A percentile compares a stretch with the other conserved stretches of the same genome.
Conservation (phyloP, 257 asterid genomes). For the Verbascum thapsus region DNA sequence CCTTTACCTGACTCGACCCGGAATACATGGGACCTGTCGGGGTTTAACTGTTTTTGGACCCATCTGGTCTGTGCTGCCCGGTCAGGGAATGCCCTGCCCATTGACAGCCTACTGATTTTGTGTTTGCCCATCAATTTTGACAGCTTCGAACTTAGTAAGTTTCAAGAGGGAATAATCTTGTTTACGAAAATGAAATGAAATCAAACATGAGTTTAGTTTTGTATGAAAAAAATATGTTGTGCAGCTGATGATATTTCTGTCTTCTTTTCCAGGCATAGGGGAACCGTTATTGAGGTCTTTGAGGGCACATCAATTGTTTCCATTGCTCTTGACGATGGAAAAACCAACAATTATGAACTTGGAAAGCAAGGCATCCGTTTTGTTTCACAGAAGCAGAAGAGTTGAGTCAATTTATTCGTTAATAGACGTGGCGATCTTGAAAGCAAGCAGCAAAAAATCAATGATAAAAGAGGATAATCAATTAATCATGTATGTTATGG, state of each 20-base stretch:
- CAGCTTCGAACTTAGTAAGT: too few species aligned
- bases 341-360: conserved; percentile 49
- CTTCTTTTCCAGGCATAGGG: conserved; percentile 54
- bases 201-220: neutral
- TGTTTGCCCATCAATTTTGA: neutral
- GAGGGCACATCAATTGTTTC: conserved; percentile 52
- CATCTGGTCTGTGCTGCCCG: too few species aligned
- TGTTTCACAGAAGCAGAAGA: conserved; percentile 52
- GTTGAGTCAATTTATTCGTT: conserved; percentile 5
- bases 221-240: neutral
- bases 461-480: too few species aligned
- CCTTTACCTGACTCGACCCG: too few species aligned
- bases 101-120: too few species aligned
- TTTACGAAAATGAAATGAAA: neutral
- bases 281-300: conserved; percentile 57
- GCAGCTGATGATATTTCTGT: neutral
- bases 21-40: too few species aligned
- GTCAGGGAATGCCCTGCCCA: too few species aligned
- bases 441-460: neutral
- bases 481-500: neutral
- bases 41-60: too few species aligned
- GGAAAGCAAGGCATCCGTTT: conserved; percentile 71
- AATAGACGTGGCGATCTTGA: neutral
- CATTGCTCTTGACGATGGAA: conserved; percentile 57
- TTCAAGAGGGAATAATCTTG: neutral